Base-by-base conservation (phyloP, 2,329 filamentous ascomycete species). In the Fusarium robinianum region DNA sequence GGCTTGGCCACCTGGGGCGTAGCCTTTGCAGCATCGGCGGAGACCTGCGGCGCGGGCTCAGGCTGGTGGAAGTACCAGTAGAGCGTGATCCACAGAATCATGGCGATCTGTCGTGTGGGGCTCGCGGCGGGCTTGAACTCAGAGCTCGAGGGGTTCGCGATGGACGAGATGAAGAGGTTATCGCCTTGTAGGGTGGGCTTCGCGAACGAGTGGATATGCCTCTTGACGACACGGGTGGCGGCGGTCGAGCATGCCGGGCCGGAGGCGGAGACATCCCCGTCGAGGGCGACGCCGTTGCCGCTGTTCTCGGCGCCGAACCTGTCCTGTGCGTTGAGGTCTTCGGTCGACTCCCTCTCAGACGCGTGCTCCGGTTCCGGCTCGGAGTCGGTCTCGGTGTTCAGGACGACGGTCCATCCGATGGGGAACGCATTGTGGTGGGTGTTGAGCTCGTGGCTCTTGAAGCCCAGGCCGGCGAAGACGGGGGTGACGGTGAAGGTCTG, bases 1-100 rank as follows among this genome's bases (percentile, higher is more conserved):
- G 92, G 92, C 53, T 81, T 84, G 5, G 88, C 92, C 5, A 70
- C 66, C 12, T 80, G 72, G 0, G 87, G 86, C 0, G 90, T 92
- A 44, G 76, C 66, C 53, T 77, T 79, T 2, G 84, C 87, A 0
- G 79, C 74, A 5, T 81, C 72, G 6, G 81, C 88, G 12, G 76
- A 75, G 22, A 94, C 63, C 35, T 81, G 78, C 1, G 79, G 75
- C 15, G 78, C 74, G 0, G 92, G 92, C 58, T 85, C 79, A 1
- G 83, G 79, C 67, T 95, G 89, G 70, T 96, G 91, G 60, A 96
- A 97, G 73, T 97, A 97, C 92, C 92, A 97, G 74, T 90, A 96
- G 27, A 97, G 74, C 2, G 90, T 91, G 22, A 90, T 83, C 88
- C 90, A 97, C 6, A 97, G 78, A 87, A 96, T 95, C 88, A 96